A percentile compares a stretch with the other conserved stretches of the same genome.
Conservation (phyloP, 805 yeast species). For the Lipomyces chichibuensis region DNA sequence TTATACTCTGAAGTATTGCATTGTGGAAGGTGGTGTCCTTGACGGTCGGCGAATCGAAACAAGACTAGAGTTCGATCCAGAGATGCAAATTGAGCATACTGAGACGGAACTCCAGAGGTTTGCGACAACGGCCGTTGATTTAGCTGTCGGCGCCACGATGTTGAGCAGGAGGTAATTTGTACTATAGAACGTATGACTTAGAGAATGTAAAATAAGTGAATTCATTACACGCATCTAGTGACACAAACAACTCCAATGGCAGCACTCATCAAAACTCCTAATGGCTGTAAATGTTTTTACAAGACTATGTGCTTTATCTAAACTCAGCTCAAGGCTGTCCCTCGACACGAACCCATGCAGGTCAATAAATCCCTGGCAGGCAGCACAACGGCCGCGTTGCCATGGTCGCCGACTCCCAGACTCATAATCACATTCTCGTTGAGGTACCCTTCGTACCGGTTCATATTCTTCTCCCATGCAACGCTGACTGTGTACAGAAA, state of each 20-base stretch:
- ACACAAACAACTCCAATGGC: background rate
- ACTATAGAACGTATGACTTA: background rate
- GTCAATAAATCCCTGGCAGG: conserved; percentile 30
- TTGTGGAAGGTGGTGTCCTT: conserved; percentile 29
- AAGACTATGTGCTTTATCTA: background rate
- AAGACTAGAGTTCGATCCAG: conserved; percentile 3
- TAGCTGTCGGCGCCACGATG: conserved; percentile 25
- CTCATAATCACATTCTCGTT: conserved; percentile 30
- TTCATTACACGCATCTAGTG: background rate
- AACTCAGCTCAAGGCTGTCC: background rate
- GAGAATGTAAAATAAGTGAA: background rate
- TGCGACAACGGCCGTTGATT: conserved; percentile 20
- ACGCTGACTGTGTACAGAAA: conserved; percentile 32
- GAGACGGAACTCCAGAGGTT: conserved; percentile 13
- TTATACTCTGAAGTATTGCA: conserved; percentile 17
- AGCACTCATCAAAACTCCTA: too few species aligned
- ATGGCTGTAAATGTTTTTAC: background rate
- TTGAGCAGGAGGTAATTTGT: conserved; percentile 10
- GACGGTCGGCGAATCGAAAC: conserved; percentile 30
- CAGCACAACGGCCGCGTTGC: conserved; percentile 31
- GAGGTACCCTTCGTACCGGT: conserved; percentile 33
- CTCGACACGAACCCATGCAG: conserved; percentile 7
- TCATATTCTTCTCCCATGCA: conserved; percentile 31
- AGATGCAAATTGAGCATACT: background rate
- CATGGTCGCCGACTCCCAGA: conserved; percentile 34